Evolutionary conservation across 352 stramenopile genomes (phyloP), one percentile per base, ranked within the genome.

Genomic region (Pythium dissimile): DNA sequence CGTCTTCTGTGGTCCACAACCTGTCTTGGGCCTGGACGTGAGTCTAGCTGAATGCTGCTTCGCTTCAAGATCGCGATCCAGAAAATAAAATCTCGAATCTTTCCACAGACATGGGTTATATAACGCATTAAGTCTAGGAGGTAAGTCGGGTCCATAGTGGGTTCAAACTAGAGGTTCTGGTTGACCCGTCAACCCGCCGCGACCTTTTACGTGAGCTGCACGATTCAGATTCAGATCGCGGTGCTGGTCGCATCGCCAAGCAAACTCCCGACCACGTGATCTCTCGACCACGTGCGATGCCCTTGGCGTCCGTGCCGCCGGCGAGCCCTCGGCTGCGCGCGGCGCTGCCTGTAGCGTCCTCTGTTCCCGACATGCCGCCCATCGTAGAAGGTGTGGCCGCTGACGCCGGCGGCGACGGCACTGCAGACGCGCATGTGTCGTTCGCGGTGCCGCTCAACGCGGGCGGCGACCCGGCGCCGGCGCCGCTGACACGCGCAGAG

Each of bases 401-500:
- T 9, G 26, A 32, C 16, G 59, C 15, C 8, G 35, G 11, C 18
- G 38, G 37, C n/a, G n/a, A n/a, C n/a, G n/a, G n/a, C n/a, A n/a
- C n/a, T n/a, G n/a, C n/a, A n/a, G n/a, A n/a, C 28, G 20, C 46
- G 23, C 39, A 37, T 9, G 57, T 54, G 32, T 44, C 57, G 41
- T 57, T 49, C 43, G 55, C 37, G 11, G 49, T 50, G 15, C 28
- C 39, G 38, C 31, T 32, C 18, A 43, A 51, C 34, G 57, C 42
- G 23, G 43, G 46, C 35, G 26, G 43, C 9, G 20, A 62, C n/a
- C 39, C 66, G 27, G 50, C 41, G 32, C 42, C 42, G 5, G 32
- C 69, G 20, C 54, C 50, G 43, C 72, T 89, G 24, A 84, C 77
- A 13, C 51, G 67, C 28, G 80, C 75, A 28, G 80, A 89, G 59